Evolutionary conservation across 2,329 filamentous ascomycete genomes (phyloP), one percentile per base, ranked within the genome.

Genomic region (Monosporascus sp.): DNA sequence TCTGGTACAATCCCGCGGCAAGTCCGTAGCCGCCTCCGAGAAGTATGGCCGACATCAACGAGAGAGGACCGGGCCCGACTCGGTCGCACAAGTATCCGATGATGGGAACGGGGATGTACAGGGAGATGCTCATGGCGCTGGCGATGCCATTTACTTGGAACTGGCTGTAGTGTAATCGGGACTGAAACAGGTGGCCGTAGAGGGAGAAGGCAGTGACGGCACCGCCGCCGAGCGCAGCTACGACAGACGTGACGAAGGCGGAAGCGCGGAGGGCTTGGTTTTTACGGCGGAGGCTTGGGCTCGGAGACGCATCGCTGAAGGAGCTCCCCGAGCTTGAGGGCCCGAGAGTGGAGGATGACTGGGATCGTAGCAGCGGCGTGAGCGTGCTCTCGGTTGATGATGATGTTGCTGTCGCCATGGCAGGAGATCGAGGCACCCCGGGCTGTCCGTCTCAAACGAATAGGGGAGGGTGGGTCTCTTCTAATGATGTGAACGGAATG

Each of bases 41-140:
- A 17, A 96, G 74, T 11, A 85, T 55, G 0, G 85, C 87, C 0
- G 92, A 83, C 3, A 89, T 69, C 2, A 94, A 71, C 0, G 90
- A 88, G 8, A 96, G 79, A 11, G 88, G 85, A 2, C 86, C 85
- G 0, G 93, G 90, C 1, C 90, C 90, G 58, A 88, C 83, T 48
- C 93, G 87, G 72, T 99, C 94, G 76, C 93, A 97, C 49, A 96
- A 75, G 70, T 93, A 96, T 38, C 94, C 94, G 63, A 96, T 87
- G 41, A 94, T 63, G 2, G 93, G 89, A 3, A 97, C 91, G n/a
- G 90, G 89, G 5, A 97, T 80, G 73, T 99, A 99, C 75, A 96
- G 86, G 38, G 89, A 87, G 39, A 97, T 75, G 67, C 92, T 93
- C 52, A 90, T 90, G 17, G 88, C 86, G 62, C 95, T 95, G 56